Percentiles rank a stretch among this genome's conserved stretches.
Conservation (phyloP, 192 early-diverging fungal genomes). For the Gamsiella multidivaricata region DNA sequence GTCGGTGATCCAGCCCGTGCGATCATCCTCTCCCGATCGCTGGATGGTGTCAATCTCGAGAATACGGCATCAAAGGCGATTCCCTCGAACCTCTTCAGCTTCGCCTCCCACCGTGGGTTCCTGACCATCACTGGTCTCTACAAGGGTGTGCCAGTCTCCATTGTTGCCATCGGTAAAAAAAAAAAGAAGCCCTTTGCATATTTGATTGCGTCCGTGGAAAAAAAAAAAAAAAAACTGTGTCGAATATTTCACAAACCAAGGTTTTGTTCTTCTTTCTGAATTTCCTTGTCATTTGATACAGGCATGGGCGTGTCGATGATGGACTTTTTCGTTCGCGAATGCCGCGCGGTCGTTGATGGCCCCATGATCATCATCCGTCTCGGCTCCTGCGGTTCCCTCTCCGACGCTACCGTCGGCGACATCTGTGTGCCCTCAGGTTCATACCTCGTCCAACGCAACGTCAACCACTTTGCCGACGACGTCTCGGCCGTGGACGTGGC, state of each 20-base stretch:
- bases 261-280: not conserved
- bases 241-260: too few relatives aligned
- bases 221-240: slow-evolving; percentile 15
- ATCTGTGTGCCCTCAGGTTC: slow-evolving; percentile 77
- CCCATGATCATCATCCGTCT: slow-evolving; percentile 84
- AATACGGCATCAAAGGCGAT: slow-evolving; percentile 44
- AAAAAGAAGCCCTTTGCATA: not conserved
- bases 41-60: slow-evolving; percentile 64
- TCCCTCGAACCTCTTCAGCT: slow-evolving; percentile 58
- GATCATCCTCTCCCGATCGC: slow-evolving; percentile 63
- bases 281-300: slow-evolving; percentile 4
- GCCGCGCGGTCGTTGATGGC: slow-evolving; percentile 80
- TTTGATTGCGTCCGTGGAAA: not conserved
- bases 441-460: slow-evolving; percentile 76
- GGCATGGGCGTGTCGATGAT: slow-evolving; percentile 84
- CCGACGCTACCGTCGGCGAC: slow-evolving; percentile 64
- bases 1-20: slow-evolving; percentile 89
- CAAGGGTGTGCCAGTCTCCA: slow-evolving; percentile 76
- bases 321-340: slow-evolving; percentile 93
- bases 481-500: not conserved
- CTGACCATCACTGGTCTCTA: slow-evolving; percentile 88
- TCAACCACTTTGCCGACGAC: slow-evolving; percentile 72
- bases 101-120: slow-evolving; percentile 80
- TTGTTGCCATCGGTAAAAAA: slow-evolving; percentile 77
- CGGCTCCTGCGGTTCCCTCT: slow-evolving; percentile 88